Evolutionary conservation across 257 asterid genomes (phyloP), one percentile per base, ranked within the genome.

Genomic region (Echites panduratus): DNA sequence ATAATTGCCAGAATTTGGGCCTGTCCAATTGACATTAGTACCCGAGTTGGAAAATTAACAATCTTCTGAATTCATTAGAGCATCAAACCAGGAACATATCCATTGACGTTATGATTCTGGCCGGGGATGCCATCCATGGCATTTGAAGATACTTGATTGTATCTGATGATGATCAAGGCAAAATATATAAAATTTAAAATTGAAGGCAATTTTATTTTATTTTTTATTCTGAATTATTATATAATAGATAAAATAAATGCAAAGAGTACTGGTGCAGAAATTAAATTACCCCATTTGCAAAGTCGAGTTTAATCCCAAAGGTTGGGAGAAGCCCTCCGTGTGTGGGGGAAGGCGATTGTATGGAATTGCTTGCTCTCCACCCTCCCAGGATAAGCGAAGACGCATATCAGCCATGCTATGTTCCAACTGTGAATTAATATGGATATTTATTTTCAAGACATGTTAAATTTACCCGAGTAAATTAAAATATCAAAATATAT

Each of bases 21-120:
- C 9, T 26, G 47, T 40, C n/a, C 27, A 35, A 17, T 66, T 35
- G 16, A 43, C 17, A 7, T 14, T 17, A 7, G 17, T 53, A 19
- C 48, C 63, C 61, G 52, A 47, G n/a, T 47, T 29, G 43, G 24
- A 56, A 40, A 13, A 8, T 35, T 64, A 47, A 32, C 38, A 32
- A 32, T 32, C 38, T 32, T 32, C 38, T 32, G 1, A 32, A 47
- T 47, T 73, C 32, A 29, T 73, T 59, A 75, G 14, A 48, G 77
- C 80, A 79, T 75, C 75, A 75, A 75, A 10, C 83, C 83, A 35
- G 57, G 80, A 48, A 79, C 68, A 72, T 49, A 79, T 66, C 80
- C 83, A 79, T 75, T 75, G 65, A 79, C 64, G 67, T 58, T 66
- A 3, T 75, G 77, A 41, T 53, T 49, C 13, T 70, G 9, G 24